Evolutionary conservation across 2,329 filamentous ascomycete species (phyloP).

Genomic region (Mycosphaerelloides madeirae): DNA sequence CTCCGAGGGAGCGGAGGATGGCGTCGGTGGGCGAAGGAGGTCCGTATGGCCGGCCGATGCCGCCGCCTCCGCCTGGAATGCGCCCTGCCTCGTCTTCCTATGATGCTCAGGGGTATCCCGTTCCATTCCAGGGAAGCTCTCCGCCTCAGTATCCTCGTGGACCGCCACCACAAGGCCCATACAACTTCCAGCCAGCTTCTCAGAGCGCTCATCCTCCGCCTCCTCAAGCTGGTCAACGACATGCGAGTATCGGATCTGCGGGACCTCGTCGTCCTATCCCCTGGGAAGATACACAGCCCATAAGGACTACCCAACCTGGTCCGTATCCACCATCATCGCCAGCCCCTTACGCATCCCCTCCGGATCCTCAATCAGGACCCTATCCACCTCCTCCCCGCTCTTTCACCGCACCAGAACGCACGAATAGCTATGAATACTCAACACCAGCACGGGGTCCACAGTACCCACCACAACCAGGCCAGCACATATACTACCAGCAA

Average conservation of each 20-base stretch:
- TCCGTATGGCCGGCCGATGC: too few species aligned
- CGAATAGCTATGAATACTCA: not conserved
- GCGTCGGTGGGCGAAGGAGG: constrained; percentile 14
- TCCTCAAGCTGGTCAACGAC: not conserved
- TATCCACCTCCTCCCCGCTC: not conserved
- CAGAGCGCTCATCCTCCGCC: too few species aligned
- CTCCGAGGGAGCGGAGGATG: constrained; percentile 3
- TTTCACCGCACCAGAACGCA: too few species aligned
- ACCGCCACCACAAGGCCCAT: too few species aligned
- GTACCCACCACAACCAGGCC: constrained; percentile 1
- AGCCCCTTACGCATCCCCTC: not conserved
- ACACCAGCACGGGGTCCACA: constrained; percentile 4
- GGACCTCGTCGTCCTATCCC: not conserved
- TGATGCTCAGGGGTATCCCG: too few species aligned
- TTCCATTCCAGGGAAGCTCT: too few species aligned
- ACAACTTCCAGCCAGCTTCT: too few species aligned
- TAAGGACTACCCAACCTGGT: not conserved
- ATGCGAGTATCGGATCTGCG: not conserved
- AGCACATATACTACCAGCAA: constrained; percentile 11
- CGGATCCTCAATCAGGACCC: not conserved
- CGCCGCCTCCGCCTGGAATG: too few species aligned
- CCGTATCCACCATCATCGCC: not conserved
- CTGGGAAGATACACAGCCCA: constrained; percentile 5
- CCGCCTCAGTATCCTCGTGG: too few species aligned
- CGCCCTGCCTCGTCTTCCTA: not conserved